Evolutionary conservation across 306 rosid species (phyloP), one percentile per base, ranked within the genome.

Genomic region (Vicia faba): DNA sequence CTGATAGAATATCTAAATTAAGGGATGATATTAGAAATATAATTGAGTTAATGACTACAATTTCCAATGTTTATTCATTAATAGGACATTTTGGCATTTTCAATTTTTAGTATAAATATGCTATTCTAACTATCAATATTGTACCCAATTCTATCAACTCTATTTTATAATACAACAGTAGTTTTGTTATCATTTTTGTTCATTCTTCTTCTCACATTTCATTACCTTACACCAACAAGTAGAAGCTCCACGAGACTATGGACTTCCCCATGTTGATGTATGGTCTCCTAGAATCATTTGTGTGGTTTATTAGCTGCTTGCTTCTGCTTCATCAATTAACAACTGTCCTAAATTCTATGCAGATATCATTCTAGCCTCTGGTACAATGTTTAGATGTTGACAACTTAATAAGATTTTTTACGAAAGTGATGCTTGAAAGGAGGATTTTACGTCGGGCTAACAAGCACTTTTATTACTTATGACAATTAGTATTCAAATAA

Each of bases 351-450:
- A 40, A 50, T 68, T 73, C 61, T 49, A 19, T 82, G 83, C 91
- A 93, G 97, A 86, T 93, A 85, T 90, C 99, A 28, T 90, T 93
- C 82, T 97, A 88, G 83, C 97, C 99, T 26, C 82, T 93, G 78
- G 91, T 86, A 55, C 99, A 93, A 81, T 90, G 97, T 83, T 76
- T 93, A 80, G 99, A 90, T 69, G 91, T 90, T 73, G 96, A 93
- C 82, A 86, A 93, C 79, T 79, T 93, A 49, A 80, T 90, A 71
- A 85, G 65, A 71, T 93, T 93, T 70, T 93, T 93, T 70, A 88
- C 96, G 11, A 90, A 97, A 1, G 97, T 93, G 74, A 82, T 93
- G 85, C 96, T 93, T 83, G 99, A 93, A 80, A 80, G 99, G 83
- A 93, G 97, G 82, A 85, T 93, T 81, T 84, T 93, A 73, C 79